Evolutionary conservation across 2,329 filamentous ascomycete genomes (phyloP).

Genomic region (Trichoderma koningiopsis): DNA sequence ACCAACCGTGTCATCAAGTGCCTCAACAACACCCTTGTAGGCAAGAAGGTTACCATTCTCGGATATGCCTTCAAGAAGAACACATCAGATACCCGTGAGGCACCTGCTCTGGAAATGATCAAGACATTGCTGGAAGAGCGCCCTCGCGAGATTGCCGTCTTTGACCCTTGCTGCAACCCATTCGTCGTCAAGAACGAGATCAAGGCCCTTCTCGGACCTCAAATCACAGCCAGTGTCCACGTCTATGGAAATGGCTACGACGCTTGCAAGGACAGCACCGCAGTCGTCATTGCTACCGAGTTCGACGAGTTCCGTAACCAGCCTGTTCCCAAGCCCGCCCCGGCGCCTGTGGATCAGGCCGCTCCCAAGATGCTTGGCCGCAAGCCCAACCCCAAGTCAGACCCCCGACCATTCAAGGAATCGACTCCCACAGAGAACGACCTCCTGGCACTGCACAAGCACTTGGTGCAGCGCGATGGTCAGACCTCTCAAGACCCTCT

Average conservation of each 20-base stretch:
- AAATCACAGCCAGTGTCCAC: constrained; percentile 46
- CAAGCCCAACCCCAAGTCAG: constrained; percentile 45
- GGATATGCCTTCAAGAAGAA: constrained; percentile 82
- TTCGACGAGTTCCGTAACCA: constrained; percentile 58
- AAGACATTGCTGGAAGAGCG: constrained; percentile 65
- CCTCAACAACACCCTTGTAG: constrained; percentile 67
- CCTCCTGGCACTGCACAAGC: constrained; percentile 51
- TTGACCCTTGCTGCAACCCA: constrained; percentile 64
- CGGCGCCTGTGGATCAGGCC: constrained; percentile 33
- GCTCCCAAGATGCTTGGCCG: constrained; percentile 39
- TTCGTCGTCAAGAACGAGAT: constrained; percentile 55
- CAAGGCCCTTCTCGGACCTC: constrained; percentile 44
- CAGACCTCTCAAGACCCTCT: constrained; percentile 47
- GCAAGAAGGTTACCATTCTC: constrained; percentile 72
- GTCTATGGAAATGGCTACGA: constrained; percentile 53
- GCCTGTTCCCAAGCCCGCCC: constrained; percentile 38
- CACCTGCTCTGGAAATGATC: constrained; percentile 68
- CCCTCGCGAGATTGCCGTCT: constrained; percentile 65
- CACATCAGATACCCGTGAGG: constrained; percentile 74
- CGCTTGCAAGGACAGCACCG: constrained; percentile 52
- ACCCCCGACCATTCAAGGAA: constrained; percentile 50
- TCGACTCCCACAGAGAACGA: constrained; percentile 47
- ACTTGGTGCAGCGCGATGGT: constrained; percentile 42
- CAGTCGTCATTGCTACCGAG: constrained; percentile 58
- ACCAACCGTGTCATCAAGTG: constrained; percentile 64